Evolutionary conservation across 176 grass and related monocot genomes (phyloP), one percentile per base, ranked within the genome.

Genomic region (Oryza meyeriana): DNA sequence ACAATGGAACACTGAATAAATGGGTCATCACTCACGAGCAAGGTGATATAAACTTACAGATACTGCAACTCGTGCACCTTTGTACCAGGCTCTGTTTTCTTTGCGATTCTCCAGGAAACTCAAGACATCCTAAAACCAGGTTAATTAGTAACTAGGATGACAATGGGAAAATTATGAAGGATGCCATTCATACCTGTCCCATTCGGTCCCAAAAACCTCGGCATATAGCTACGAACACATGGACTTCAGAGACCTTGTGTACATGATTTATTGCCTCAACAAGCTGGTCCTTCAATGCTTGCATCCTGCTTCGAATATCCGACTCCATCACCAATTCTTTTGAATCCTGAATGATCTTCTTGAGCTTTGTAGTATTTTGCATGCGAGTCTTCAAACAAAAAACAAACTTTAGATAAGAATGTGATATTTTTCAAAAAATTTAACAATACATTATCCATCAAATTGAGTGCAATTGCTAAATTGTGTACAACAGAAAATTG

Each of bases 31-130:
- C 22, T 59, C 13, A 33, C 28, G 52, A 79, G 7, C 10, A 61
- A 16, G 40, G 64, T 44, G 58, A 36, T 13, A 57, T 52, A 61
- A 32, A 87, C 93, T 99, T 87, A 95, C 93, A 40, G 83, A 79
- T n/a, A 99, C 80, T 44, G 96, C 80, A 1, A 99, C 96, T 74
- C 92, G 74, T 29, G 93, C 93, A 1, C 87, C 89, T 93, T 92
- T 99, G 64, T 93, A 99, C 93, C 91, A 99, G 12, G 93, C 88
- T 58, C 92, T 90, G 64, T 99, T 99, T 72, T 99, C 96, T 87
- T 93, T 99, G 59, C 87, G 77, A 25, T 99, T 94, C 69, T 99
- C 96, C 64, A 99, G 79, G 76, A 99, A 99, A 78, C 83, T 92
- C 71, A 95, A 81, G 58, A 99, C 93, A 86, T 99, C 96, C 96